Evolutionary conservation across 1,139 yeast genomes (phyloP).

Genomic region (Kodamaea plutei): DNA sequence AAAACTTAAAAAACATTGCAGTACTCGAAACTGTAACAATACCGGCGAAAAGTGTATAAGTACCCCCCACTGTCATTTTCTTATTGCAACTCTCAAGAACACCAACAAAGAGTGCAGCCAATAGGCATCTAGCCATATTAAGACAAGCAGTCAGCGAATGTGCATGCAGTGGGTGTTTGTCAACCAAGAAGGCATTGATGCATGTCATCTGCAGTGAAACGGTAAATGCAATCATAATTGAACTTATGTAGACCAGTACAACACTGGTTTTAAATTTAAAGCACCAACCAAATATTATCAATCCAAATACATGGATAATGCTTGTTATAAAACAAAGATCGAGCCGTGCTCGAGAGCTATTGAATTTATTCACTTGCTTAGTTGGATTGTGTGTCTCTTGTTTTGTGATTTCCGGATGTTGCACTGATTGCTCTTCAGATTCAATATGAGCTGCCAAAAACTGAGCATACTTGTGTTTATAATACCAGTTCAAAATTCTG

Average conservation of each 20-base stretch:
- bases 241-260: conserved; percentile 29
- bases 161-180: conserved; percentile 30
- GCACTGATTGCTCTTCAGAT: no score
- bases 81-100: conserved; percentile 28
- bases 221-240: conserved; percentile 27
- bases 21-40: conserved; percentile 14
- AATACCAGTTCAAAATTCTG: no score
- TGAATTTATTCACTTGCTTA: no score
- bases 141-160: conserved; percentile 36
- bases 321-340: no score
- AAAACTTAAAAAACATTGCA: conserved; percentile 7
- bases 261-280: conserved; percentile 24
- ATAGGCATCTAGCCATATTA: conserved; percentile 33
- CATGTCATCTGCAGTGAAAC: conserved; percentile 26
- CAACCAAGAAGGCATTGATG: conserved; percentile 35
- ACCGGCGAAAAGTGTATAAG: conserved; percentile 34
- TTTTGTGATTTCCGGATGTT: no score
- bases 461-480: no score
- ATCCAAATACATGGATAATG: no score
- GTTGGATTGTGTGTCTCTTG: no score
- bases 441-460: no score
- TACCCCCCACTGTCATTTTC: conserved; percentile 32
- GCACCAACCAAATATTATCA: conserved; percentile 47
- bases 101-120: conserved; percentile 35
- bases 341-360: no score